Conservation (phyloP, 306 rosid species). For the Begonia masoniana region DNA sequence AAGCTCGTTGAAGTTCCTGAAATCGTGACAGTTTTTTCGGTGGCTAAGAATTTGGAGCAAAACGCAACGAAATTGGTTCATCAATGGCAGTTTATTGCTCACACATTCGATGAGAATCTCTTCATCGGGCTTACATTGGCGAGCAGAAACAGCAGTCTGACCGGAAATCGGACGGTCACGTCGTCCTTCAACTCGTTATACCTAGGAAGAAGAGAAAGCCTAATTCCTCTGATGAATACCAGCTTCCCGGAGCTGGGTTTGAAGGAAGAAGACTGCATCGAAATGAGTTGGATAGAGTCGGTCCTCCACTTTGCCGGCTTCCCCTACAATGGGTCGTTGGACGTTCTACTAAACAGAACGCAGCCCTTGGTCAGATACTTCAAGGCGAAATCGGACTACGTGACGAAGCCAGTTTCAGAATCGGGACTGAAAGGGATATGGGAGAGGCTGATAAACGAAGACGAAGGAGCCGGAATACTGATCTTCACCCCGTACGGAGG, state of each 20-base stretch:
- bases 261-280: not conserved
- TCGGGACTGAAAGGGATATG: constrained; percentile 7
- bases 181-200: constrained; percentile 9
- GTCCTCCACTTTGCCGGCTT: constrained; percentile 5
- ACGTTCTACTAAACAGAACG: constrained; percentile 16
- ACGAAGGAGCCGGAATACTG: constrained; percentile 18
- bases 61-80: constrained; percentile 9
- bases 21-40: constrained; percentile 9
- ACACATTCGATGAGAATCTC: constrained; percentile 5
- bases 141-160: not conserved
- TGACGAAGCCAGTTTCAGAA: constrained; percentile 9
- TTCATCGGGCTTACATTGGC: not conserved
- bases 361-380: not conserved
- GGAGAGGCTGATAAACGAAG: constrained; percentile 15
- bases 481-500: constrained; percentile 54
- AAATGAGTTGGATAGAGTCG: constrained; percentile 21
- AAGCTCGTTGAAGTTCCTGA: constrained; percentile 11
- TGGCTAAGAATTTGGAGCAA: constrained; percentile 5
- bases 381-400: constrained; percentile 23
- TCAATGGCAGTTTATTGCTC: constrained; percentile 7
- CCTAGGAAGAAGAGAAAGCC: constrained; percentile 8
- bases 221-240: constrained; percentile 8
- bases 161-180: constrained; percentile 3
- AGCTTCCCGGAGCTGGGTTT: constrained; percentile 13
- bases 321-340: constrained; percentile 1